A percentile compares a stretch with the other conserved stretches of the same genome.
phyloP scores from a whole-genome alignment of 2,329 filamentous ascomycete genomes.

The Microcyclospora tardicrescens region DNA sequence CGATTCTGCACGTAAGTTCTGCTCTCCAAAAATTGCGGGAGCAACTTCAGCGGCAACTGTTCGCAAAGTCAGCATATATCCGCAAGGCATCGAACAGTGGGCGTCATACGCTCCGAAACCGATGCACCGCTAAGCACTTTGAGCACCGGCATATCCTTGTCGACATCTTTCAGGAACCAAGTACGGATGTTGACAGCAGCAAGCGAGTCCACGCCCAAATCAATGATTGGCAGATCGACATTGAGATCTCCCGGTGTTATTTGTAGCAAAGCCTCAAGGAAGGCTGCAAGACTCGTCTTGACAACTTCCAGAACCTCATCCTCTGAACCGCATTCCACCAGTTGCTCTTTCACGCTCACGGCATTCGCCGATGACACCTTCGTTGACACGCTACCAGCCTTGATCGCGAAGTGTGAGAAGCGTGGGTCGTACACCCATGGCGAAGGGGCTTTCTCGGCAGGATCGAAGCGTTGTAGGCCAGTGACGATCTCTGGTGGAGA shows the following conservation, averaged over 20 bases:
- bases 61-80: no score
- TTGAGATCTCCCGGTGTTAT: no score
- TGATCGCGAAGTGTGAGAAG: neutral
- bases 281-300: neutral
- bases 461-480: slow-evolving; percentile 8
- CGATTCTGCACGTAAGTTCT: no score
- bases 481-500: slow-evolving; percentile 13
- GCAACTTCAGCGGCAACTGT: no score
- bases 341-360: neutral
- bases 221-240: neutral
- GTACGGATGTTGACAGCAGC: slow-evolving; percentile 29
- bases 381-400: neutral
- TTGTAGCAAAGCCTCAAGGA: no score
- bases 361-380: neutral
- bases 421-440: slow-evolving; percentile 1
- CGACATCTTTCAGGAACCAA: slow-evolving; percentile 37
- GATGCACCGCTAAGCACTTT: neutral
- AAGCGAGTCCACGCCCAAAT: slow-evolving; percentile 23
- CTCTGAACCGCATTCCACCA: neutral
- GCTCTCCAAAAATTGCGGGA: no score
- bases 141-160: slow-evolving; percentile 11
- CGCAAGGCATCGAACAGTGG: no score
- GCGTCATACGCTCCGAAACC: no score
- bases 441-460: neutral
- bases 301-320: slow-evolving; percentile 1